These are phyloP conservation scores for Trichomonas vaginalis DNA, from an alignment of 208 protist genomes.

Conservation along the genomic window DNA sequence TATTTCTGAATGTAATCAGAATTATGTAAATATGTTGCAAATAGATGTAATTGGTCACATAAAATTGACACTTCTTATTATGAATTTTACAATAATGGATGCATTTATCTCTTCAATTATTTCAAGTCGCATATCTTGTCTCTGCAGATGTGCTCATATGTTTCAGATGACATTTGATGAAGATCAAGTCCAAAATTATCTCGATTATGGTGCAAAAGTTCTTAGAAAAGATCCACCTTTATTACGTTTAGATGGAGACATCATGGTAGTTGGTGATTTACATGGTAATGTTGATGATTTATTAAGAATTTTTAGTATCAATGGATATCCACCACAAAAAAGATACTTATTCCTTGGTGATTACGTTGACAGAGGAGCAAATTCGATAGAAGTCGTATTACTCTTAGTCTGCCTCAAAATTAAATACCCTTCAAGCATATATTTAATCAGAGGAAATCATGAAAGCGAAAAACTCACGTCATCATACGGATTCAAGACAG, in stretches of 20 bases:
- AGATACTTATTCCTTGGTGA: constrained; percentile 22
- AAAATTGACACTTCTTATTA: no score
- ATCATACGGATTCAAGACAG: constrained; percentile 26
- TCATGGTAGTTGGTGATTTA: neutral
- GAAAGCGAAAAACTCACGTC: constrained; percentile 22
- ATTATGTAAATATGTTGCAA: no score
- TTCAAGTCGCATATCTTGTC: no score
- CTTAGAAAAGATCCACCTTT: neutral
- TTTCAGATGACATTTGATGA: neutral
- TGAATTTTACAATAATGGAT: no score
- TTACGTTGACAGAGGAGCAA: constrained; percentile 34
- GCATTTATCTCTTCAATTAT: no score
- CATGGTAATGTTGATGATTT: neutral
- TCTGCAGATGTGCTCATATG: no score
- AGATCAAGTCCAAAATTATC: neutral
- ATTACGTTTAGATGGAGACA: neutral
- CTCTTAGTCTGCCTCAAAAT: constrained; percentile 24
- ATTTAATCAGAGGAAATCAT: constrained; percentile 35
- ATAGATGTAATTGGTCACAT: no score
- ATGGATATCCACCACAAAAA: neutral
- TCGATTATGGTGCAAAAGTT: neutral
- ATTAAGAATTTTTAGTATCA: neutral
- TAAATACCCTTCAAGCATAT: constrained; percentile 24
- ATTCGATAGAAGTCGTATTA: constrained; percentile 26
- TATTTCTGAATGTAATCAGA: no score